Evolutionary conservation across 176 grass and related monocot species (phyloP).

Genomic region (Thinopyrum elongatum): DNA sequence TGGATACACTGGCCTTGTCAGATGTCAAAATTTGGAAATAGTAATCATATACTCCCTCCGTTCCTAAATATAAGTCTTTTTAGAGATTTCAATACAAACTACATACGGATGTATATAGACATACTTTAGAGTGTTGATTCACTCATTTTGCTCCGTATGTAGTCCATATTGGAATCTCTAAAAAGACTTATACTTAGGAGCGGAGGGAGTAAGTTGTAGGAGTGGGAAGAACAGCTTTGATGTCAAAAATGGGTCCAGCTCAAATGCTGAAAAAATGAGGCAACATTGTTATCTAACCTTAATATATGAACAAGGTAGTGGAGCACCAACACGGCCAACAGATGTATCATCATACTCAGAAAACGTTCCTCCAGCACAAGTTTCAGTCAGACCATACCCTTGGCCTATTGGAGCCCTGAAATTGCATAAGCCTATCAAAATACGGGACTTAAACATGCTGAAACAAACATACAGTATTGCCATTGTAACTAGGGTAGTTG

Average conservation of each 20-base stretch:
- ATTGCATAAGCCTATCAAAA: constrained; percentile 38
- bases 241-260: constrained; percentile 2
- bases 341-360: constrained; percentile 88
- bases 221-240: constrained; percentile 7
- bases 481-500: neutral
- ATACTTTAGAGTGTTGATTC: too few species aligned
- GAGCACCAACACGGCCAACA: constrained; percentile 91
- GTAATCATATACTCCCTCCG: neutral
- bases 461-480: neutral
- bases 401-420: constrained; percentile 95
- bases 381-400: constrained; percentile 98
- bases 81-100: too few species aligned
- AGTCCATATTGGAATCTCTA: too few species aligned
- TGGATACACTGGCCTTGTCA: neutral
- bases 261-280: neutral
- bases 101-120: too few species aligned
- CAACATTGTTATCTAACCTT: constrained; percentile 50
- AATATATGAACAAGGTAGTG: constrained; percentile 83
- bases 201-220: neutral
- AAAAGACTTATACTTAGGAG: too few species aligned
- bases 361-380: constrained; percentile 93
- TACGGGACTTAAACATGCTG: neutral
- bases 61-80: too few species aligned
- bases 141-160: too few species aligned
- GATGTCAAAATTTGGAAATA: constrained; percentile 3